Conservation (phyloP, 73 alveolate genomes). For the Uronychia binucleata region DNA sequence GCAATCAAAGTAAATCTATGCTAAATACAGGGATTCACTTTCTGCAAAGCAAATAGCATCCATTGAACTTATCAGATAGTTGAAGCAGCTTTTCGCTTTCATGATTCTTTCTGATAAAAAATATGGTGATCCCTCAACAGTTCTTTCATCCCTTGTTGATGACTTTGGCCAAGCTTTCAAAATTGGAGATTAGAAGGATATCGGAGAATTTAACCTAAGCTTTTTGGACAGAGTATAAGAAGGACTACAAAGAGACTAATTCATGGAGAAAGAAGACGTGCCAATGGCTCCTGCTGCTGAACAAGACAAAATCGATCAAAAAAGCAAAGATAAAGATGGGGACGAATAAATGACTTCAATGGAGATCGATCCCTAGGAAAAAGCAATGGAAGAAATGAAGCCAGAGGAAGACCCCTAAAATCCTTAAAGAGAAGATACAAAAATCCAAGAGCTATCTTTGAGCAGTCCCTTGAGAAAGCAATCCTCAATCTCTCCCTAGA, state of each 20-base stretch:
- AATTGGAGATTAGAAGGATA: conserved; percentile 57
- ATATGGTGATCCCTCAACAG: conserved; percentile 59
- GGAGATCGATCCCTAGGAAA: no score
- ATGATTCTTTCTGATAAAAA: conserved; percentile 46
- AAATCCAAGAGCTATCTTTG: no score
- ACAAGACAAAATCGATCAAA: neutral
- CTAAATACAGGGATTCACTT: conserved; percentile 13
- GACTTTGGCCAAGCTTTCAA: conserved; percentile 52
- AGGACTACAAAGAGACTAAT: conserved; percentile 29
- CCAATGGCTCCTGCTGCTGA: conserved; percentile 26
- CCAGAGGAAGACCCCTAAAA: conserved; percentile 1
- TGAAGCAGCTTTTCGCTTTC: conserved; percentile 45
- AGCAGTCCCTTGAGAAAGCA: no score
- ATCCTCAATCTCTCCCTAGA: neutral
- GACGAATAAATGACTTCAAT: neutral
- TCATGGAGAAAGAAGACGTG: conserved; percentile 7
- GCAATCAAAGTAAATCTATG: conserved; percentile 8
- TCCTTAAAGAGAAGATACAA: no score
- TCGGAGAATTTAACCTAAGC: conserved; percentile 49
- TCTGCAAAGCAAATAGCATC: conserved; percentile 30
- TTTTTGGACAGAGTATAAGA: conserved; percentile 40
- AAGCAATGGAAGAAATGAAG: neutral
- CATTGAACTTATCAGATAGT: conserved; percentile 8
- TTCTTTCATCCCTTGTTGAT: conserved; percentile 34
- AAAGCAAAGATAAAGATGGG: neutral